phyloP scores from a whole-genome alignment of 371 early-diverging fungal species.

The Mucor irregularis region DNA sequence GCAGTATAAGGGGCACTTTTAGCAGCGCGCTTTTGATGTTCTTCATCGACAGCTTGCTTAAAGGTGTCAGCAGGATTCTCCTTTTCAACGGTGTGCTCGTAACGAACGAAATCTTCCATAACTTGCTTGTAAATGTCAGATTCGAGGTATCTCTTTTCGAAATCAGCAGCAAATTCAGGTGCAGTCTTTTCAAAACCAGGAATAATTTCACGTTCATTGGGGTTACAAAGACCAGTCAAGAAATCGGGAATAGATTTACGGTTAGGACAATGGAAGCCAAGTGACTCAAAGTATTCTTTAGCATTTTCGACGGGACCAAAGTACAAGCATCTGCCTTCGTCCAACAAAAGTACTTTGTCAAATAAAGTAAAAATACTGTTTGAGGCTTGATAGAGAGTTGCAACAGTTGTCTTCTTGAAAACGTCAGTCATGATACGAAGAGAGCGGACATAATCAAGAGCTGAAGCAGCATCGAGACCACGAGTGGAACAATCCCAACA shows the following conservation, averaged over 20 bases:
- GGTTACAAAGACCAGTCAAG: constrained; percentile 70
- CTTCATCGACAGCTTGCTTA: constrained; percentile 54
- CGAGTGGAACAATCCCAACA: constrained; percentile 78
- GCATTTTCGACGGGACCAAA: constrained; percentile 58
- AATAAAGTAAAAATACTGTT: constrained; percentile 66
- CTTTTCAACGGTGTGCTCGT: constrained; percentile 35
- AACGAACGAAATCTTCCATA: constrained; percentile 42
- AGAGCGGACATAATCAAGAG: constrained; percentile 64
- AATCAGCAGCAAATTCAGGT: constrained; percentile 49
- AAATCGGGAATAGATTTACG: constrained; percentile 82
- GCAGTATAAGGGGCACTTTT: constrained; percentile 61
- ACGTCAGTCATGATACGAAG: constrained; percentile 58
- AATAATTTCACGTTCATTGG: constrained; percentile 60
- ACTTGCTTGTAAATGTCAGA: constrained; percentile 37
- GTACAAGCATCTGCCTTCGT: constrained; percentile 64
- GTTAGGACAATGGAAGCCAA: constrained; percentile 70
- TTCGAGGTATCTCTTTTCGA: constrained; percentile 50
- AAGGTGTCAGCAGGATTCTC: constrained; percentile 49
- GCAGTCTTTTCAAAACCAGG: constrained; percentile 54
- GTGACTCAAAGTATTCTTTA: constrained; percentile 49
- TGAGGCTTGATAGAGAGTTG: constrained; percentile 64
- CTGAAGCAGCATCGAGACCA: constrained; percentile 81
- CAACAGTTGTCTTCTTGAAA: constrained; percentile 56
- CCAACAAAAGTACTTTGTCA: constrained; percentile 64
- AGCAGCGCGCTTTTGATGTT: constrained; percentile 60